Conservation (phyloP, 257 asterid genomes). For the Fraxinus cuspidata region DNA sequence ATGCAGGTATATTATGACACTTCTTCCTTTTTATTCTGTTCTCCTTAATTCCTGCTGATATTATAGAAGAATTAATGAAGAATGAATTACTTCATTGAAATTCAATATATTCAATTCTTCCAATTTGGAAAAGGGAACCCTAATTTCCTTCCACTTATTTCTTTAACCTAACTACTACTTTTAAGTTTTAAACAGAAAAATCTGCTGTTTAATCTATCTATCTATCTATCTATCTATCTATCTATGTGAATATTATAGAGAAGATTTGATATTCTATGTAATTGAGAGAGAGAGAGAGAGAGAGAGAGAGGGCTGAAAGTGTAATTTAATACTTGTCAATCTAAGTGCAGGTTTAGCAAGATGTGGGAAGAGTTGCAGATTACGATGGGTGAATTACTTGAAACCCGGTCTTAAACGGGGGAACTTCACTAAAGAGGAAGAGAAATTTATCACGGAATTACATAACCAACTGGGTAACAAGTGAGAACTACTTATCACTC, state of each 20-base stretch:
- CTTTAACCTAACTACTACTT: no score
- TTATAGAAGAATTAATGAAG: no score
- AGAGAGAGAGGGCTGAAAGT: no score
- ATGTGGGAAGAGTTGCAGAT: slow-evolving; percentile 47
- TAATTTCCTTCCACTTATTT: not conserved
- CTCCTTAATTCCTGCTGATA: no score
- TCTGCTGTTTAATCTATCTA: not conserved
- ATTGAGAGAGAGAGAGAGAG: no score
- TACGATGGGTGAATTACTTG: slow-evolving; percentile 44
- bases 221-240: no score
- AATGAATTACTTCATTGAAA: no score
- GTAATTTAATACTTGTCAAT: no score
- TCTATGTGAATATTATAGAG: not conserved
- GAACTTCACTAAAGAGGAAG: slow-evolving; percentile 30
- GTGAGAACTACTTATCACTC: slow-evolving; percentile 14
- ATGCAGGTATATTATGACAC: slow-evolving; percentile 7
- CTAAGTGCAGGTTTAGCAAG: slow-evolving; percentile 33
- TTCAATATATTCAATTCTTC: not conserved
- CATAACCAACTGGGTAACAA: slow-evolving; percentile 38
- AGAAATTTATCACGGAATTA: slow-evolving; percentile 27
- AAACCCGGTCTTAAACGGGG: slow-evolving; percentile 40
- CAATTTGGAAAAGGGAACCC: not conserved
- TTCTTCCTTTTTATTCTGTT: not conserved
- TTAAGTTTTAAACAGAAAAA: not conserved
- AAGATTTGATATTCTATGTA: not conserved